Evolutionary conservation across 2,329 filamentous ascomycete species (phyloP), one percentile per base, ranked within the genome.

Genomic region (Pezicula radicicola): DNA sequence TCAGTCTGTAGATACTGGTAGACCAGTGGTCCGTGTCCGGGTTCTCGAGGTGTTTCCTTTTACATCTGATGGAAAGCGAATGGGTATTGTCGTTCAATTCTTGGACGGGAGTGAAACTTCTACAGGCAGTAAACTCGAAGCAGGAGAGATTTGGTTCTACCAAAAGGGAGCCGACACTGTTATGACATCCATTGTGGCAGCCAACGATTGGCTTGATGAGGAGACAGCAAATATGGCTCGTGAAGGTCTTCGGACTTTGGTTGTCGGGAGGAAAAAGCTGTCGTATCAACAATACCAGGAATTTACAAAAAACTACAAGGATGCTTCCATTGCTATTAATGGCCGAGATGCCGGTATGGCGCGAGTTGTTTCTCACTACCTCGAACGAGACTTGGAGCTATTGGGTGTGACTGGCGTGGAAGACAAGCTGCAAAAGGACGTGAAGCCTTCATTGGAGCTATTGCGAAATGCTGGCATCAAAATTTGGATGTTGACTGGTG

Each of bases 191-290:
- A 97, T 99, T 59, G 94, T 99, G 35, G 90, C 88, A 7, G 84
- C 92, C 16, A 99, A 97, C 65, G 94, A 99, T 73, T 99, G 94
- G 95, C 83, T 99, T 0, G 94, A 99, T 60, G 94, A 99, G 69
- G 94, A 99, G 70, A 97, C 94, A 0, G 90, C 91, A n/a, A 99
- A 99, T 68, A 99, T 99, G 95, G 95, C 95, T 6, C 85, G 94
- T 45, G 95, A 99, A 75, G 94, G 94, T 37, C 76, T 99, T 46
- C 87, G 94, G 52, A 99, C 94, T 1, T 78, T 99, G 6, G 94
- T 99, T 6, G 88, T 99, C 25, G 95, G 94, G n/a, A 84, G 95
- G 44, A 96, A 94, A 69, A 87, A 84, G 61, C 77, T 99, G 6
- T 93, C 91, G 0, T 62, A 76, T 6, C 80, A 87, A 60, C 88